Evolutionary conservation across 192 early-diverging fungal genomes (phyloP).

Genomic region (Backusella tuberculispora): DNA sequence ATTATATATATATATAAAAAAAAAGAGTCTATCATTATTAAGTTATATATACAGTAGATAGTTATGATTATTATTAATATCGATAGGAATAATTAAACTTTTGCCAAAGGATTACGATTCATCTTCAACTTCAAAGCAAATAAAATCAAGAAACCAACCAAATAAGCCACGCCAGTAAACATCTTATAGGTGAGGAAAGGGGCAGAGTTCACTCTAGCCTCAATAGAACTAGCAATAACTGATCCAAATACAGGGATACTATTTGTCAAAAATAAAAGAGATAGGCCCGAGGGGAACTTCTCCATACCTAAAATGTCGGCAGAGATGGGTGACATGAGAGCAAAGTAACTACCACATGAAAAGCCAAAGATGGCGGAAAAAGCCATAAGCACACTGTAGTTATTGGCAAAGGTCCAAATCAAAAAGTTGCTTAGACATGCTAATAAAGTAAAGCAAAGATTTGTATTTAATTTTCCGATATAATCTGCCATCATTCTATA

Average conservation of each 20-base stretch:
- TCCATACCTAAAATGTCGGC: conserved; percentile 30
- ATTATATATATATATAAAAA: too few relatives aligned
- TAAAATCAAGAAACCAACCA: not conserved
- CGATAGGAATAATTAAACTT: not conserved
- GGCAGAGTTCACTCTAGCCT: conserved; percentile 30
- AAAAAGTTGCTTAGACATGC: conserved; percentile 26
- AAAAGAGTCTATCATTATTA: too few relatives aligned
- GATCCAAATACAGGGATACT: conserved; percentile 37
- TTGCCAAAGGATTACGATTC: not conserved
- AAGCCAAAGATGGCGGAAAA: conserved; percentile 41
- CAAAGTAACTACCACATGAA: conserved; percentile 40
- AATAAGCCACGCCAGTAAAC: conserved; percentile 37
- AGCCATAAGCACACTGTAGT: conserved; percentile 32
- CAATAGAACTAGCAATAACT: conserved; percentile 39
- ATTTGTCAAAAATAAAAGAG: conserved; percentile 30
- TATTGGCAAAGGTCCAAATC: conserved; percentile 42
- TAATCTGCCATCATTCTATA: conserved; percentile 25
- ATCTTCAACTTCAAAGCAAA: conserved; percentile 3
- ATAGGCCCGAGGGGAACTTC: conserved; percentile 32
- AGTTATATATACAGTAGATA: too few relatives aligned
- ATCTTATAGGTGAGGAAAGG: conserved; percentile 45
- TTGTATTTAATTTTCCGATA: conserved; percentile 36
- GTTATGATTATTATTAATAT: too few relatives aligned
- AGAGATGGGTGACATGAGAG: conserved; percentile 37
- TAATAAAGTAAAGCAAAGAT: conserved; percentile 32